A percentile compares a stretch with the other conserved stretches of the same genome.
Evolutionary conservation across 352 stramenopile genomes (phyloP).

Genomic region (Thalassiosira exigua): DNA sequence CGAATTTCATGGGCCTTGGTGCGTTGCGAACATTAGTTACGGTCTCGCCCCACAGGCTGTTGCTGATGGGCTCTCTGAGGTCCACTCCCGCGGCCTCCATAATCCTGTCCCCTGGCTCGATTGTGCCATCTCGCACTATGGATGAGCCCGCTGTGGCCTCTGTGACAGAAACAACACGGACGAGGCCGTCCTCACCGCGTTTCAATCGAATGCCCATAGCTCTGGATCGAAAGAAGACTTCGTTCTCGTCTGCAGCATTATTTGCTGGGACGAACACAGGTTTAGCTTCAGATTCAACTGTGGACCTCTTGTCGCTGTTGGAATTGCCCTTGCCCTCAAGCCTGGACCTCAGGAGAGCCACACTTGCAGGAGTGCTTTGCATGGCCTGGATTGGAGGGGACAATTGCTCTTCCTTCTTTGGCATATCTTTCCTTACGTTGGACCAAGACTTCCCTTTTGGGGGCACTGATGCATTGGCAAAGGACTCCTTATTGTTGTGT

Average conservation of each 20-base stretch:
- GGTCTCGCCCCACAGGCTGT: conserved; percentile 82
- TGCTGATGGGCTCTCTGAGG: conserved; percentile 77
- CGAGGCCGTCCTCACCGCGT: conserved; percentile 77
- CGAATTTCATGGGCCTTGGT: conserved; percentile 73
- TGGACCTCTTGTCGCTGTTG: too few relatives aligned
- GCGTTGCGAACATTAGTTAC: conserved; percentile 78
- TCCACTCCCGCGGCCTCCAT: conserved; percentile 79
- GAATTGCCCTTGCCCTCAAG: conserved; percentile 20
- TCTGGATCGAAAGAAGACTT: conserved; percentile 74
- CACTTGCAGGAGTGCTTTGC: conserved; percentile 10
- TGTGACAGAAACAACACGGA: conserved; percentile 78
- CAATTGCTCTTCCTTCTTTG: neutral
- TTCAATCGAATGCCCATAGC: conserved; percentile 84
- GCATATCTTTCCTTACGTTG: conserved; percentile 3
- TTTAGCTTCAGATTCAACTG: conserved; percentile 7
- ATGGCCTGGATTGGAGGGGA: neutral
- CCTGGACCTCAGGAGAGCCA: conserved; percentile 22
- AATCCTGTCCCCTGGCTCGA: conserved; percentile 76
- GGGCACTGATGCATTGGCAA: too few relatives aligned
- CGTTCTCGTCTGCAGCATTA: conserved; percentile 34
- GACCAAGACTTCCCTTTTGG: too few relatives aligned
- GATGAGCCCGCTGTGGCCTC: conserved; percentile 62
- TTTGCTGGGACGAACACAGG: conserved; percentile 13
- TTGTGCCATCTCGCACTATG: conserved; percentile 67
- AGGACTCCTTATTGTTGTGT: too few relatives aligned